Evolutionary conservation across 352 stramenopile species (phyloP), one percentile per base, ranked within the genome.

Genomic region (Aphanomyces euteiches): DNA sequence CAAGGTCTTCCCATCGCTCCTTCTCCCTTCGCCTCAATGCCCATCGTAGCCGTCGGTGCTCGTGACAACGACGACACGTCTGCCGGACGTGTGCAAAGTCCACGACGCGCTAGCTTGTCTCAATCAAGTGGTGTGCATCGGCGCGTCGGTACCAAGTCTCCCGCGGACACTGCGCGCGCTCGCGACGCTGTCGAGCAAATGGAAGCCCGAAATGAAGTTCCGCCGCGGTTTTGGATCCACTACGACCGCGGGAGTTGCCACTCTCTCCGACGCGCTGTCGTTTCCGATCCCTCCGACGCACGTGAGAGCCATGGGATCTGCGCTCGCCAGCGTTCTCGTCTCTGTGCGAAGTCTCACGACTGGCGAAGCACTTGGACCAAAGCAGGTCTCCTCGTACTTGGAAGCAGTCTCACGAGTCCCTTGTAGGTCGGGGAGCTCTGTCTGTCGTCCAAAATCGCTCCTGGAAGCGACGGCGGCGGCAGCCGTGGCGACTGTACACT

Each of bases 401-500:
- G 37, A 15, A 61, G 13, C 19, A 19, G 12, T 21, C 17, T 2
- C 2, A 48, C 1, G 56, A 17, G 7, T 68, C 37, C 4, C 39
- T 7, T 54, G 37, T 28, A 73, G 56, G 59, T 68, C 40, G 53
- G 47, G 17, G 61, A 69, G 21, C 57, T 68, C 15, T 67, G 59
- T 40, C 19, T 73, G 58, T 12, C 28, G 28, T 28, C 28, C 28
- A 28, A 28, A 28, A 28, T 28, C 28, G 28, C 28, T 28, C 28
- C 28, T 28, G 28, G 28, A 28, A 2, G 28, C 28, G 28, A 28
- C 28, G 28, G 28, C 12, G 48, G 12, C 4, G 58, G 60, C 10
- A 58, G 73, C 19, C 21, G 34, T 38, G 56, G 41, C 10, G 57
- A 43, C 21, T 45, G 53, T 39, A 56, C 36, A 57, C 43, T 38